Base-by-base conservation (phyloP, 768 basidiomycete genomes). In the Tricholomella constricta region DNA sequence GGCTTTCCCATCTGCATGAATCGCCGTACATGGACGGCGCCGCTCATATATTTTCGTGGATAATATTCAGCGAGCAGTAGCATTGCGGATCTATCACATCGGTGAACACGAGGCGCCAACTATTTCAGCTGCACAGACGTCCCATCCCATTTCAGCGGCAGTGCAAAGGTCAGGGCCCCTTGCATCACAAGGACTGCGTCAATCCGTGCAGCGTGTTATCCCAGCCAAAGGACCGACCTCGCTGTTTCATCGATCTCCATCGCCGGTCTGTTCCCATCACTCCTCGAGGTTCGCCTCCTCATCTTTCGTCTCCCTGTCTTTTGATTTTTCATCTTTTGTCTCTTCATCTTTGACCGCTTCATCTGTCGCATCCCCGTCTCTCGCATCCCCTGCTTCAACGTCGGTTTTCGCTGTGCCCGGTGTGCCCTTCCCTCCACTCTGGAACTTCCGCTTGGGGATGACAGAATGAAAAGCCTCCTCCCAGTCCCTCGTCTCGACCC, bases 371-470 rank as follows among this genome's bases (percentile, higher is more conserved):
- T 56, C 60, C 29, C 52, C 65, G 10, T 48, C 56, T 35, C 58
- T 61, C 19, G 40, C 63, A 40, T 55, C 61, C 23, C 44, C 57
- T 11, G 40, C 35, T 31, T 54, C 17, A 32, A 26, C 19, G 34
- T 15, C 55, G 17, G 46, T 35, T 17, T 63, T 62, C 12, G 22
- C 51, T 12, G 35, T 52, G 31, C 56, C 56, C 25, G 48, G 34
- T 6, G 50, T 57, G 43, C 63, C 65, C 56, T 74, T 73, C 40
- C 73, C 69, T 36, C 74, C 68, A 54, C 72, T 65, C 40, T 84
- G 78, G 60, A 96, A 93, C 70, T 99, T 99, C 48, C 97, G 80
- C 63, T 86, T 88, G 0, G 97, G 97, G 48, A 99, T 90, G 45
- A 96, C 91, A n/a, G 82, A 77, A 64, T 89, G 83, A 47, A 99